Conservation (phyloP, 129 eudicot genomes). For the Rutidosis leptorrhynchoides region DNA sequence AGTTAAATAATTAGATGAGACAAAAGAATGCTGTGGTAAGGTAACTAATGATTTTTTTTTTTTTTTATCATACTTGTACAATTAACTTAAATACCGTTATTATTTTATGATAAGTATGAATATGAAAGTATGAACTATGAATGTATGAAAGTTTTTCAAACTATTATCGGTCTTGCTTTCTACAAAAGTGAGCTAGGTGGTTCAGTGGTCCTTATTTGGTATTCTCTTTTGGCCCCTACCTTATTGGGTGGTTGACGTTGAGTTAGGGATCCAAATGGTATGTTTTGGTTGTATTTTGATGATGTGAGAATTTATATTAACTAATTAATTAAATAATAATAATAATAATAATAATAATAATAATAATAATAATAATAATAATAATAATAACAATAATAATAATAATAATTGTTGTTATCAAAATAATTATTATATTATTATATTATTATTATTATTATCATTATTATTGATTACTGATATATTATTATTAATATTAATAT, state of each 20-base stretch:
- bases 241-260: constrained; percentile 24
- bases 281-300: background rate
- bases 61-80: no score
- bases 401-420: no score
- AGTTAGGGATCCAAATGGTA: background rate
- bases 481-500: no score
- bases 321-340: background rate
- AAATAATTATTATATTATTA: no score
- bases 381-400: no score
- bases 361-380: no score
- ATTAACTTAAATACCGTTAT: background rate
- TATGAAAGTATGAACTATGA: background rate
- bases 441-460: no score
- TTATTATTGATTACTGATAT: no score
- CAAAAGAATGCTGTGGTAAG: no score
- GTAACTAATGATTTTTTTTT: no score
- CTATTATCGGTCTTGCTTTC: constrained; percentile 6
- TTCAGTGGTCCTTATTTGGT: constrained; percentile 31
- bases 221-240: constrained; percentile 28
- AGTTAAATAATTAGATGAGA: no score
- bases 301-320: constrained; percentile 12
- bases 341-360: no score
- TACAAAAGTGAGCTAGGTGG: constrained; percentile 28
- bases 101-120: background rate
- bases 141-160: background rate